These are phyloP conservation scores for Colletotrichum cereale DNA, from an alignment of 2,329 filamentous ascomycete species.

Conservation along the genomic window DNA sequence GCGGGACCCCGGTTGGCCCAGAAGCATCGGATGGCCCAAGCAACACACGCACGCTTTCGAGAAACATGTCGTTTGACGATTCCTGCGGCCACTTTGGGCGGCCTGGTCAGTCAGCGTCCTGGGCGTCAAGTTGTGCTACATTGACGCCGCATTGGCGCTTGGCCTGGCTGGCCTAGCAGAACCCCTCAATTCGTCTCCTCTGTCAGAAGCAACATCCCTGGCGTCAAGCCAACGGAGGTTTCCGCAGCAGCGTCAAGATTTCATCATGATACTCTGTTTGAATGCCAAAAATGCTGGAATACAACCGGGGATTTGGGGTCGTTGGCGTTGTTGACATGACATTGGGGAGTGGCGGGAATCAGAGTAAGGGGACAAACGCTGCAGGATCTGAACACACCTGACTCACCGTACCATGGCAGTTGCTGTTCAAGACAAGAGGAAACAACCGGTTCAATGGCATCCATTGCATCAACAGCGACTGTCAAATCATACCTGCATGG, in stretches of 20 bases:
- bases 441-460: background rate
- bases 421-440: conserved; percentile 11
- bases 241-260: conserved; percentile 19
- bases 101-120: conserved; percentile 19
- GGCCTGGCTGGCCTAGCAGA: conserved; percentile 11
- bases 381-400: conserved; percentile 11
- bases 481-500: background rate
- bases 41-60: background rate
- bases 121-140: conserved; percentile 18
- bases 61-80: conserved; percentile 32
- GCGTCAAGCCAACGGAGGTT: conserved; percentile 20
- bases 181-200: conserved; percentile 3
- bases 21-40: conserved; percentile 14
- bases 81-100: conserved; percentile 26
- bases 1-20: conserved; percentile 7
- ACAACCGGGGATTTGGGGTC: background rate
- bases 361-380: background rate
- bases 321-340: background rate
- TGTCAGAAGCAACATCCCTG: conserved; percentile 4
- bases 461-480: background rate
- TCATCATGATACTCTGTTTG: background rate
- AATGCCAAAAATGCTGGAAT: background rate
- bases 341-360: background rate
- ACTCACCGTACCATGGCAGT: background rate
- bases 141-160: conserved; percentile 23